Base-by-base conservation (phyloP, 1,139 yeast species). In the Blastobotrys apis region DNA sequence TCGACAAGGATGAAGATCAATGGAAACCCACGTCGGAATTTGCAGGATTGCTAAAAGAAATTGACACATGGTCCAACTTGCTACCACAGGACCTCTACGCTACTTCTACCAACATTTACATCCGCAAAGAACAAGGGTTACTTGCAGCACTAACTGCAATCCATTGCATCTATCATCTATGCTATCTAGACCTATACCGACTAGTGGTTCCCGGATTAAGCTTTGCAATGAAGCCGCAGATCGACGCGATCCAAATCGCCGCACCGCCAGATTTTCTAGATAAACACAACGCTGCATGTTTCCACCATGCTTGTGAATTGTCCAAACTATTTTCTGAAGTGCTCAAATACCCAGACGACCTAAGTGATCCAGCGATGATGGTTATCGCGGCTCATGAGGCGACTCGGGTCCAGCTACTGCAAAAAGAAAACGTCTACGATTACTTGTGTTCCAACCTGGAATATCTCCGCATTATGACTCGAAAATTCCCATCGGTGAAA, bases 361-460 rank as follows among this genome's bases (percentile, higher is more conserved):
- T 32, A 17, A 13, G 30, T 8, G 47, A 44, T 25, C 47, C 47
- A 2, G n/a, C n/a, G n/a, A 6, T 17, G 5, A n/a, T 32, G 15
- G 34, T 37, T 9, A 35, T 41, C 22, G 42, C 43, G 5, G 45
- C 47, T 3, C 45, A 44, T 33, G 47, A 44, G 33, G 47, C 47
- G 20, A 5, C 43, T 4, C 33, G 47, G 2, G 44, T 31, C 12
- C 33, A 41, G 22, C 10, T 41, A 23, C 20, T 37, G 16, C 41
- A 41, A 29, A 33, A 19, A 10, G 29, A 29, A n/a, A 25, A 29
- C 10, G 22, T 20, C 17, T 17, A 5, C 17, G 12, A 16, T 17
- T 21, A 12, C 5, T 8, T 16, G 26, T 9, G 4, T 9, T 10
- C 8, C 8, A 33, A 41, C 31, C 9, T 29, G 5, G 30, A 17